Base-by-base conservation (phyloP, 768 basidiomycete genomes). In the Mycena belliarum region DNA sequence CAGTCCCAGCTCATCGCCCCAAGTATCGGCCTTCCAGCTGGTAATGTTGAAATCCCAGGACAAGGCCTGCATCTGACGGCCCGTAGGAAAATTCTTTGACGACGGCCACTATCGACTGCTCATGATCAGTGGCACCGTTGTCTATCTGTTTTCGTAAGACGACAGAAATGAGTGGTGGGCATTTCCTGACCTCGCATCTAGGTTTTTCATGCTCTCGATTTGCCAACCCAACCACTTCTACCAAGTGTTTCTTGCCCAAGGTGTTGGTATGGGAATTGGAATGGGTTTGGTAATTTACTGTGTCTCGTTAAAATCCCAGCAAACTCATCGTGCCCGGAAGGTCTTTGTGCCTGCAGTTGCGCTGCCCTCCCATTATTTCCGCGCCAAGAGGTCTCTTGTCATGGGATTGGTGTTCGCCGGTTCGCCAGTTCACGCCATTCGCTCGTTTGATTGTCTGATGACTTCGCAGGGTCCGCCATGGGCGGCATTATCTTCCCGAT, bases 401-500 rank as follows among this genome's bases (percentile, higher is more conserved):
- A 73, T 75, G 35, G 78, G 78, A 5, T 67, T 72, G 35, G 63
- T 69, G 64, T 75, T 76, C 2, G 65, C 79, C 14, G 76, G 73
- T 28, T 68, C 67, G 60, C 66, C 69, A 2, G 24, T 20, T 37
- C 28, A 21, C 24, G 12, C 26, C 35, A 3, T 37, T 28, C n/a
- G n/a, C n/a, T 37, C 38, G 20, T 57, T 25, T 18, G 14, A 46
- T 16, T 23, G 24, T 23, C 43, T 70, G 38, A 60, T 67, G 24
- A 66, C 68, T 11, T 26, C 18, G 15, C 64, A 59, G 76, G 76
- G 6, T 69, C 70, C 15, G 70, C 72, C 2, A 52, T 73, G 24
- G 77, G 79, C 12, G 75, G 76, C 15, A 67, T 77, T 32, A 61
- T 77, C 11, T 76, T 75, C 57, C 74, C 75, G 14, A 71, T 75